Evolutionary conservation across 805 yeast genomes (phyloP), one percentile per base, ranked within the genome.

Genomic region (Monosporozyma yasuniensis): DNA sequence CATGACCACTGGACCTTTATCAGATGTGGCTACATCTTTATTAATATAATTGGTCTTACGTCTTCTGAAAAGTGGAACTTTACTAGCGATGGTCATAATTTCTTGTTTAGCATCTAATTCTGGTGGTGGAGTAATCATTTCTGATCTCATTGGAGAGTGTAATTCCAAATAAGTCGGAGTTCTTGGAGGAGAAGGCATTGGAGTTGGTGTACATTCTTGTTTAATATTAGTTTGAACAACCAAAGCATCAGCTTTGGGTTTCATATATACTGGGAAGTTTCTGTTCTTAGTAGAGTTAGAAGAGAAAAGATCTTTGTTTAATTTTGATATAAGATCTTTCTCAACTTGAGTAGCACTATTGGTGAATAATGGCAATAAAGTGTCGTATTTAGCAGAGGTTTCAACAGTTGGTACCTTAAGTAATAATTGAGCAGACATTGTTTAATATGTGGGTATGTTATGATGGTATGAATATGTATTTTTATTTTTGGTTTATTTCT

Each of bases 71-170:
- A 47, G 25, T 12, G 49, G 49, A 16, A 38, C 39, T 16, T 47
- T 47, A n/a, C 44, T 39, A 3, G 49, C 49, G 11, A 47, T 47
- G 32, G 49, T 47, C 49, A 47, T 47, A 12, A 47, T 19, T 32
- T 47, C 49, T 21, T 25, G 37, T 18, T 27, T 42, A 8, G 34
- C n/a, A 4, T 42, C 22, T 22, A 7, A 6, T 28, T 25, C 44
- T 42, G 44, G 44, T 12, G 46, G 35, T 16, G 46, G 46, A 1
- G 46, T 44, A 12, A 21, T n/a, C 35, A 22, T 25, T 11, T n/a
- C 12, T n/a, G 44, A 28, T 21, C 38, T 44, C 8, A 8, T 12
- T 28, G 32, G 32, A 11, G 34, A 42, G 2, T 14, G 4, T 28
- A 16, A 9, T 7, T 35, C 39, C 22, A 35, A 8, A 3, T 11